Evolutionary conservation across 257 asterid species (phyloP).

Genomic region (Solanum megistacrolobum): DNA sequence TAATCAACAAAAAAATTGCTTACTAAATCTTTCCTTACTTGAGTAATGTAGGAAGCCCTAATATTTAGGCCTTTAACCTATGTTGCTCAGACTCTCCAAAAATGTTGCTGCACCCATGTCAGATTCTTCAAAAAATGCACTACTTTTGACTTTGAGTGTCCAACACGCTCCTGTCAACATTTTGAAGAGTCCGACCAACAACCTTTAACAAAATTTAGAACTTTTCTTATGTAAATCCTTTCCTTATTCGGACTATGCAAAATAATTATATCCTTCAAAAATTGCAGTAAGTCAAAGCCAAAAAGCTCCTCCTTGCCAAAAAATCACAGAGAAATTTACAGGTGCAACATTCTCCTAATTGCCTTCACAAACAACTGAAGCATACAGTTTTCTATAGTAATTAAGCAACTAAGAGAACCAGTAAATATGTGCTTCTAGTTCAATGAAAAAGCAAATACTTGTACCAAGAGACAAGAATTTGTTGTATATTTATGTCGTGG

Average conservation of each 20-base stretch:
- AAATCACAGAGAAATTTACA: not conserved
- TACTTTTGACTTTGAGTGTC: not conserved
- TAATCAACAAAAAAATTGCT: not conserved
- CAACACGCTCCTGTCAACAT: not conserved
- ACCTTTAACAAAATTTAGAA: not conserved
- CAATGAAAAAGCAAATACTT: not conserved
- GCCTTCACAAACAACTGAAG: not conserved
- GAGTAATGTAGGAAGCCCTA: not conserved
- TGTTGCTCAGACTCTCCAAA: not conserved
- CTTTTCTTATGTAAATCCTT: not conserved
- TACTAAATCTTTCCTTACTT: not conserved
- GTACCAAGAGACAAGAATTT: not conserved
- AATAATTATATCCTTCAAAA: not conserved
- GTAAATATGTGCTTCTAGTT: not conserved
- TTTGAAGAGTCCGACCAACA: not conserved
- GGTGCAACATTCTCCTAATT: not conserved
- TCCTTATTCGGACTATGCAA: not conserved
- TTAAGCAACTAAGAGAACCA: not conserved
- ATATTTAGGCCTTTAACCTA: not conserved
- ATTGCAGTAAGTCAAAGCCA: not conserved
- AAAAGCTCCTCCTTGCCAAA: not conserved
- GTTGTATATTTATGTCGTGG: not conserved
- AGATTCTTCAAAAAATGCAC: not conserved
- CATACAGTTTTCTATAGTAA: not conserved
- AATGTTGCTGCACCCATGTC: not conserved